phyloP scores from a whole-genome alignment of 441 rosid genomes.

The Jatropha podagrica region DNA sequence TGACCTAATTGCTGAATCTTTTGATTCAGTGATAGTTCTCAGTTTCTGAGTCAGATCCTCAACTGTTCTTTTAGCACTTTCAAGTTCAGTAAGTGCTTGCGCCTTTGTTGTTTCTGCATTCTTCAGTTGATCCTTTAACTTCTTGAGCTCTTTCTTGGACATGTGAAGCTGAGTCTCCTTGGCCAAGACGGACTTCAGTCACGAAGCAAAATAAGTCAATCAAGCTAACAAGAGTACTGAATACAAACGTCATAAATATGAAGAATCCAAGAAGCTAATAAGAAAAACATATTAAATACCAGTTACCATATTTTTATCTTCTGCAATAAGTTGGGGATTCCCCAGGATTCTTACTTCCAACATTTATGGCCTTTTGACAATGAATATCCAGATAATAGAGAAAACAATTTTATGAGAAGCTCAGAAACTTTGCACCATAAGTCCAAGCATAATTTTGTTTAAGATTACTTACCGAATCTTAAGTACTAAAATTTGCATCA shows the following conservation, averaged over 20 bases:
- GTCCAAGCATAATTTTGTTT: too few species aligned
- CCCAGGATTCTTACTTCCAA: background rate
- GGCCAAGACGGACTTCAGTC: slow-evolving; percentile 66
- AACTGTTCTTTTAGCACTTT: slow-evolving; percentile 60
- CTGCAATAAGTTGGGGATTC: background rate
- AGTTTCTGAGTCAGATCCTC: slow-evolving; percentile 69
- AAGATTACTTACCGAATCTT: background rate
- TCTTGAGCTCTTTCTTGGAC: slow-evolving; percentile 73
- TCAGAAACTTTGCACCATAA: background rate
- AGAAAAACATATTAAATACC: background rate
- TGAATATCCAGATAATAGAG: too few species aligned
- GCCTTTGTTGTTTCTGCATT: slow-evolving; percentile 70
- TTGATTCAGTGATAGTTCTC: slow-evolving; percentile 51
- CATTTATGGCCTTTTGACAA: background rate
- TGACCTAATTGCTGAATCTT: slow-evolving; percentile 54
- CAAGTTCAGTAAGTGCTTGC: slow-evolving; percentile 79
- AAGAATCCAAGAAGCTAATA: background rate
- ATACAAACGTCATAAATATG: background rate
- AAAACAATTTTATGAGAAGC: background rate
- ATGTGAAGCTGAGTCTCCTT: slow-evolving; percentile 90
- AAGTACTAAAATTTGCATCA: background rate
- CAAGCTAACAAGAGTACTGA: slow-evolving; percentile 1
- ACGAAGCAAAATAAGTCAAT: background rate
- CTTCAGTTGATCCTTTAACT: slow-evolving; percentile 66
- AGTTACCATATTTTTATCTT: background rate